Evolutionary conservation across 2,329 filamentous ascomycete genomes (phyloP).

Genomic region (Acrocalymma vagum): DNA sequence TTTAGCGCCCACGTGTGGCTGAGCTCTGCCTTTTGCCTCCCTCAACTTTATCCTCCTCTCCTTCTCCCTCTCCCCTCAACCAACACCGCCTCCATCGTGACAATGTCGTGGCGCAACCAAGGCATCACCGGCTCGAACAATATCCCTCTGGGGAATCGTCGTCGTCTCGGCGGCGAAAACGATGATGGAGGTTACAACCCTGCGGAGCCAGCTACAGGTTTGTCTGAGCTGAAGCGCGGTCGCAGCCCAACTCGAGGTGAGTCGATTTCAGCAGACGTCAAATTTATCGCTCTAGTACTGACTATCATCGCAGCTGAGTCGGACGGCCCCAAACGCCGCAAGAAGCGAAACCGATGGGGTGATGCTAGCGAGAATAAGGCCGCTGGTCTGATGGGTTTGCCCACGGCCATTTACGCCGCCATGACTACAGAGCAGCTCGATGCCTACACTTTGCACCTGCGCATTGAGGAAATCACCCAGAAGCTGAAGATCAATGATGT

Average conservation of each 20-base stretch:
- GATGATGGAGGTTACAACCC: constrained; percentile 56
- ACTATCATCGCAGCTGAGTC: constrained; percentile 35
- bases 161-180: constrained; percentile 76
- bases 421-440: constrained; percentile 99
- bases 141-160: constrained; percentile 86
- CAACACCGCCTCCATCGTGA: constrained; percentile 27
- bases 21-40: constrained; percentile 7
- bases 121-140: constrained; percentile 99
- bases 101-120: constrained; percentile 72
- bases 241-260: constrained; percentile 86
- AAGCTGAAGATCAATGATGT: constrained; percentile 99
- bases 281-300: too few species aligned
- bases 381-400: constrained; percentile 94
- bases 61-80: constrained; percentile 19
- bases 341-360: constrained; percentile 99
- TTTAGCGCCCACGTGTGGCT: too few species aligned
- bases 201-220: constrained; percentile 54
- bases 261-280: too few species aligned
- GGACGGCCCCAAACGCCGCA: constrained; percentile 87
- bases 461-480: constrained; percentile 99
- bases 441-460: constrained; percentile 93
- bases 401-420: constrained; percentile 93
- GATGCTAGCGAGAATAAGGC: constrained; percentile 98
- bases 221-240: constrained; percentile 77
- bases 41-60: constrained; percentile 6